A percentile compares a stretch with the other conserved stretches of the same genome.
Evolutionary conservation across 495 filamentous ascomycete genomes (phyloP).

Genomic region (Chaetomidium leptoderma): DNA sequence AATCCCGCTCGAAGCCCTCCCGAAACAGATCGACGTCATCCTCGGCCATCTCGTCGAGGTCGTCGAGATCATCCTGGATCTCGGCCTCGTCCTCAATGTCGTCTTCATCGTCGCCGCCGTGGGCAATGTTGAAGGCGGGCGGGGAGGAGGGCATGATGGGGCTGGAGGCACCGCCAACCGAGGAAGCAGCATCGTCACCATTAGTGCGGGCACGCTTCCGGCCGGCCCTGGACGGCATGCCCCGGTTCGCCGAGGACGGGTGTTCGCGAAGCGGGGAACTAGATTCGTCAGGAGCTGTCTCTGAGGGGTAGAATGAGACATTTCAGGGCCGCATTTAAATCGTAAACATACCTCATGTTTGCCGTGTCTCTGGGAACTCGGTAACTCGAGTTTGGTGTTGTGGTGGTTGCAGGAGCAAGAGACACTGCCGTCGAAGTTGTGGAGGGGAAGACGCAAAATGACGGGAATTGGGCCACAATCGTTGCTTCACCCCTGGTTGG

Average conservation of each 20-base stretch:
- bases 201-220: slow-evolving; percentile 80
- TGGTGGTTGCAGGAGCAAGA: background rate
- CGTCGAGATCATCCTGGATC: slow-evolving; percentile 77
- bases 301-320: too few relatives aligned
- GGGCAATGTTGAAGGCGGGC: slow-evolving; percentile 50
- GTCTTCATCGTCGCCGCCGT: slow-evolving; percentile 66
- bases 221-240: slow-evolving; percentile 53
- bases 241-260: slow-evolving; percentile 84
- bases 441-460: background rate
- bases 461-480: slow-evolving; percentile 8
- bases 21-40: slow-evolving; percentile 94
- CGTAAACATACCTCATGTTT: slow-evolving; percentile 40
- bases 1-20: slow-evolving; percentile 85
- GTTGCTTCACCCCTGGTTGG: slow-evolving; percentile 1
- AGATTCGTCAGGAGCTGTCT: background rate
- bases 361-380: background rate
- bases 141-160: slow-evolving; percentile 49
- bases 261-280: slow-evolving; percentile 79
- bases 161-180: slow-evolving; percentile 59
- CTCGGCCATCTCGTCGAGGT: slow-evolving; percentile 93
- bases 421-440: background rate
- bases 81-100: slow-evolving; percentile 44
- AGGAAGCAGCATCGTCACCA: slow-evolving; percentile 63
- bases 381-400: background rate
- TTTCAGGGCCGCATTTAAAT: too few relatives aligned